Evolutionary conservation across 1,284 basidiomycete species (phyloP), one percentile per base, ranked within the genome.

Genomic region (Flammula alnicola): DNA sequence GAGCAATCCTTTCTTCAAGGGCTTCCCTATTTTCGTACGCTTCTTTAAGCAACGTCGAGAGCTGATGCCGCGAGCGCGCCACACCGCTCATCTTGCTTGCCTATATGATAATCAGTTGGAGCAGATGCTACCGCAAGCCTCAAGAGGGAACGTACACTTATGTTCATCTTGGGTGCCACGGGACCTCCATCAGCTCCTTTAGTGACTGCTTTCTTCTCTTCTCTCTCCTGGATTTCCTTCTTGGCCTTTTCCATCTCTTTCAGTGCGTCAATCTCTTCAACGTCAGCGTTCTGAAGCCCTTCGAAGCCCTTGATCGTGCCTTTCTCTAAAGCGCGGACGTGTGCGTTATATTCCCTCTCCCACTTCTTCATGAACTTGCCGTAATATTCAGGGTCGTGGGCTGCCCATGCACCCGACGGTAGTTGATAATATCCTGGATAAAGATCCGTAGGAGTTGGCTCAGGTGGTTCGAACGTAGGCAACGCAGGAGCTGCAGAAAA

Each of bases 361-460:
- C 88, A 90, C 62, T 83, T 85, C 51, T 80, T 75, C 57, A 81
- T 79, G 70, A 89, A 91, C 25, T 76, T 80, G 25, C 77, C 76
- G 64, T 92, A 95, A 67, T 90, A 93, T n/a, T 62, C 77, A 0
- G 82, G 69, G 47, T 95, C 91, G 66, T 95, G 79, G 0, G 86
- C 83, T 19, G 82, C 85, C 86, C 92, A 95, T 41, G 76, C 64
- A 8, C 92, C 91, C 1, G 87, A 86, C 0, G 91, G 91, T 20
- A 89, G 78, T 54, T 87, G 83, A 66, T 95, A 95, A 71, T 94
- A 95, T 2, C 93, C 93, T 2, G 93, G 93, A 66, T 94, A 93
- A 14, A 82, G 81, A 63, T 95, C 93, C 16, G 75, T 72, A 1
- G 81, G 75, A 3, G 83, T 87, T 0, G 93, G 93, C 46, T 84